Percentiles rank a stretch among this genome's conserved stretches.
phyloP scores from a whole-genome alignment of 345 rosid genomes.

The Hypericum perforatum region DNA sequence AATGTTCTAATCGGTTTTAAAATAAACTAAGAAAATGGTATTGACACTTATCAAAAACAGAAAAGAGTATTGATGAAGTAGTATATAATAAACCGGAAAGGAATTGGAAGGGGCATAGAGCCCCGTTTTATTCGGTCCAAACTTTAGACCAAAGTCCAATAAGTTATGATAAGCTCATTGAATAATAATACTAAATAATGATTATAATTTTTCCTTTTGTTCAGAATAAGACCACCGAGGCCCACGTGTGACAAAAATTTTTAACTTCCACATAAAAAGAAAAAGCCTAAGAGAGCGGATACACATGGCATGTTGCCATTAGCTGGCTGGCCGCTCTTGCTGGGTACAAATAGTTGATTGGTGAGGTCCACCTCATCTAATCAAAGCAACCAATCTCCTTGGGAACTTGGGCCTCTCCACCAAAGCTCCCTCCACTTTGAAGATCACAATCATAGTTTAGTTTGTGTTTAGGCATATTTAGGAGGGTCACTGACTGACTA shows the following conservation, averaged over 20 bases:
- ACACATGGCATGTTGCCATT: conserved; percentile 34
- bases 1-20: no score
- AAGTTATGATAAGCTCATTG: conserved; percentile 34
- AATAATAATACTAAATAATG: conserved; percentile 17
- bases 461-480: no score
- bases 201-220: conserved; percentile 21
- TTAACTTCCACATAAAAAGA: neutral
- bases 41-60: no score
- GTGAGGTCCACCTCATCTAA: conserved; percentile 34
- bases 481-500: no score
- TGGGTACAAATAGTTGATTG: neutral
- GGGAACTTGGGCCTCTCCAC: conserved; percentile 87
- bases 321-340: conserved; percentile 32
- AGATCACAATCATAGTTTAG: no score
- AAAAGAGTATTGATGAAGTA: neutral
- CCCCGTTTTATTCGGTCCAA: conserved; percentile 14
- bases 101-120: conserved; percentile 14
- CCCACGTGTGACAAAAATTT: conserved; percentile 22
- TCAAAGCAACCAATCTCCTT: conserved; percentile 58
- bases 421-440: conserved; percentile 1
- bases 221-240: conserved; percentile 23
- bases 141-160: conserved; percentile 10
- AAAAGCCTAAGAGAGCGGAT: conserved; percentile 7
- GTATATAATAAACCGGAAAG: neutral
- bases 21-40: no score